A percentile compares a stretch with the other conserved stretches of the same genome.
These are phyloP conservation scores for Massarina eburnea DNA, from an alignment of 2,329 filamentous ascomycete genomes.

Conservation along the genomic window DNA sequence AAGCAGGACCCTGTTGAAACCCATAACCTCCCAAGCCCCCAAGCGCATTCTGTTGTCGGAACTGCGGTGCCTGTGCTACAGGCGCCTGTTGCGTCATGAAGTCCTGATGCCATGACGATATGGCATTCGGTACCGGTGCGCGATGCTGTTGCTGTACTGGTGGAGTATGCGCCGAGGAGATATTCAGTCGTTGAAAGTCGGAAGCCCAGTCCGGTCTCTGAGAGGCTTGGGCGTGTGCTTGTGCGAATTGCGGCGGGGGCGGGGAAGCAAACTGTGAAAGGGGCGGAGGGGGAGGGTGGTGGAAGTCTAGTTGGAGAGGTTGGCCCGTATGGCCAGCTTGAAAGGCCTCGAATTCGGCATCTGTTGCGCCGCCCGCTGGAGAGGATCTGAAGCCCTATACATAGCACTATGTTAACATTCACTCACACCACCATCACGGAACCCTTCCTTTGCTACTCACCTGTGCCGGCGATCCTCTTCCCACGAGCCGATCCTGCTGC, in stretches of 20 bases:
- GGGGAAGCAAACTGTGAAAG: constrained; percentile 2
- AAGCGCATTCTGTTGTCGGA: constrained; percentile 31
- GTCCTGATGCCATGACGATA: constrained; percentile 61
- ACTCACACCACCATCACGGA: too few relatives aligned
- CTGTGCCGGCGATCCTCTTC: constrained; percentile 57
- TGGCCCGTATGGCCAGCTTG: constrained; percentile 54
- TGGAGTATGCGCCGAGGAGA: constrained; percentile 45
- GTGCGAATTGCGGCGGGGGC: constrained; percentile 36
- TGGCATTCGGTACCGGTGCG: constrained; percentile 30
- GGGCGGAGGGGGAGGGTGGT: constrained; percentile 23
- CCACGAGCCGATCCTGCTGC: constrained; percentile 69
- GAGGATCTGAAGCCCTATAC: constrained; percentile 63
- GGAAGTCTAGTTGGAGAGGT: constrained; percentile 43
- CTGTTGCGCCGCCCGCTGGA: constrained; percentile 57
- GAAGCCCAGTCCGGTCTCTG: constrained; percentile 49
- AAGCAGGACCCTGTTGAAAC: constrained; percentile 26
- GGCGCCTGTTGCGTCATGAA: constrained; percentile 52
- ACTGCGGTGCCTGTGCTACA: constrained; percentile 30
- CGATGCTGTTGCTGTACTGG: constrained; percentile 51
- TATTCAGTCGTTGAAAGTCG: constrained; percentile 53
- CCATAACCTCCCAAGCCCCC: constrained; percentile 31
- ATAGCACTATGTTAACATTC: neutral
- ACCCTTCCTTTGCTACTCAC: constrained; percentile 42
- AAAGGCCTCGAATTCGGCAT: constrained; percentile 71
- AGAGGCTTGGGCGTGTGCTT: constrained; percentile 38